Evolutionary conservation across 2,329 filamentous ascomycete genomes (phyloP), one percentile per base, ranked within the genome.

Genomic region (Scedosporium dehoogii): DNA sequence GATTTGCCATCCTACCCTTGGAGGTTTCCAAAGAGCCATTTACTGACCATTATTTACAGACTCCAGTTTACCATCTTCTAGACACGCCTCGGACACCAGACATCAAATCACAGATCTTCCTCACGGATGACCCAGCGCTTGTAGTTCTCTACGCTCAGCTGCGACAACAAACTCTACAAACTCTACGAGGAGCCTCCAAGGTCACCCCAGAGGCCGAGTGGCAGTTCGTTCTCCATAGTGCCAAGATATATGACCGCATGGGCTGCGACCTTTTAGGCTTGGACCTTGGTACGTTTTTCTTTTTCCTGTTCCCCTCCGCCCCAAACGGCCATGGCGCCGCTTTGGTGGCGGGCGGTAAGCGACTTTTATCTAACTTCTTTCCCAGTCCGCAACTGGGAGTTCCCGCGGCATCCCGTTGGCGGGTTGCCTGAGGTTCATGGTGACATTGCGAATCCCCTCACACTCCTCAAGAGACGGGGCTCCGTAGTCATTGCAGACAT

Each of bases 211-310:
- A 83, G 65, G 86, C 88, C 3, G 92, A 97, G 74, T 96, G 91
- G 90, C 85, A 89, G 38, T 96, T 97, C 71, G 86, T 97, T 0
- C 77, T 96, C 23, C 91, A 94, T 68, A 96, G 91, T 61, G 91
- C 92, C 16, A 82, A 86, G 61, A 79, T 94, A 18, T 97, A 92
- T 70, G 89, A 89, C 72, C 87, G 91, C 7, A 97, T 94, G 92
- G 93, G 94, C 3, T 96, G 94, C 70, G 93, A 97, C 73, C 74
- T 96, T 7, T 82, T 97, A 0, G 94, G 92, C 1, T 78, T 97
- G 4, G 91, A 96, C 69, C 78, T 97, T 5, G 88, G 87, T 89
- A 80, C 73, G 77, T 77, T 29, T 53, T 18, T 44, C 23, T 44
- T 18, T 18, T 23, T 25, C 29, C n/a, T 21, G 12, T 9, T 10